Evolutionary conservation across 2,329 filamentous ascomycete species (phyloP).

Genomic region (Verticillium alfalfae): DNA sequence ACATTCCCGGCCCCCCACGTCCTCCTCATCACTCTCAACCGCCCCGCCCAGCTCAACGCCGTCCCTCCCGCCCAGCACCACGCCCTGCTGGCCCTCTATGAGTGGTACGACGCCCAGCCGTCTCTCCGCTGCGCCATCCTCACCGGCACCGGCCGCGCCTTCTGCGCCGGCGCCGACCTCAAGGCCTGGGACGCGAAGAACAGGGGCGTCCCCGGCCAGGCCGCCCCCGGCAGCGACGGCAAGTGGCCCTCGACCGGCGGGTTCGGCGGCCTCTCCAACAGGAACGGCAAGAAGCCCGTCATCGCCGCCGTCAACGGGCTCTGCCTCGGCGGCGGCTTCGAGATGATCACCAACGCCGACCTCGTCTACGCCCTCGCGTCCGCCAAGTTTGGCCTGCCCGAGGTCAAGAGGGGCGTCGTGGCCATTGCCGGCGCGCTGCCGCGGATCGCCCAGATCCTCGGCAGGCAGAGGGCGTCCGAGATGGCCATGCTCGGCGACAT

Average conservation of each 20-base stretch:
- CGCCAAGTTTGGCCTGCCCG: slow-evolving; percentile 64
- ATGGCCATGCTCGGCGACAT: slow-evolving; percentile 61
- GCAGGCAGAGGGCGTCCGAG: slow-evolving; percentile 64
- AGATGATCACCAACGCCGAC: slow-evolving; percentile 71
- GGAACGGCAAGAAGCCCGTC: slow-evolving; percentile 67
- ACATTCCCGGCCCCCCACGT: slow-evolving; percentile 49
- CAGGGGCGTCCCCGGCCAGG: background rate
- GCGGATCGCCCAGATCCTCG: slow-evolving; percentile 59
- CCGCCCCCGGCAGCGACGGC: slow-evolving; percentile 2
- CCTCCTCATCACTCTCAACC: slow-evolving; percentile 55
- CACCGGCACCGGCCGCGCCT: slow-evolving; percentile 58
- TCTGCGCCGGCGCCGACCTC: slow-evolving; percentile 64
- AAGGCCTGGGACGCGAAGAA: slow-evolving; percentile 54
- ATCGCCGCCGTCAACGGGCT: slow-evolving; percentile 72
- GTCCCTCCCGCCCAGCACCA: slow-evolving; percentile 43
- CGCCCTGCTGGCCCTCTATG: slow-evolving; percentile 35
- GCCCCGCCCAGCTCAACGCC: slow-evolving; percentile 52
- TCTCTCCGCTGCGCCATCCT: slow-evolving; percentile 56
- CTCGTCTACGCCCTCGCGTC: slow-evolving; percentile 56
- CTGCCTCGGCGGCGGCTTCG: slow-evolving; percentile 70
- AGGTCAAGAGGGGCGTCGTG: slow-evolving; percentile 65
- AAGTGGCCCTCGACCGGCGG: slow-evolving; percentile 7
- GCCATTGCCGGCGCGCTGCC: slow-evolving; percentile 67
- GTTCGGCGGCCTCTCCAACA: slow-evolving; percentile 45
- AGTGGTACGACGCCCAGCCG: slow-evolving; percentile 60